Percentiles rank a stretch among this genome's conserved stretches.
Evolutionary conservation across 2,329 filamentous ascomycete genomes (phyloP).

Genomic region (Trichoderma cornu-damae): DNA sequence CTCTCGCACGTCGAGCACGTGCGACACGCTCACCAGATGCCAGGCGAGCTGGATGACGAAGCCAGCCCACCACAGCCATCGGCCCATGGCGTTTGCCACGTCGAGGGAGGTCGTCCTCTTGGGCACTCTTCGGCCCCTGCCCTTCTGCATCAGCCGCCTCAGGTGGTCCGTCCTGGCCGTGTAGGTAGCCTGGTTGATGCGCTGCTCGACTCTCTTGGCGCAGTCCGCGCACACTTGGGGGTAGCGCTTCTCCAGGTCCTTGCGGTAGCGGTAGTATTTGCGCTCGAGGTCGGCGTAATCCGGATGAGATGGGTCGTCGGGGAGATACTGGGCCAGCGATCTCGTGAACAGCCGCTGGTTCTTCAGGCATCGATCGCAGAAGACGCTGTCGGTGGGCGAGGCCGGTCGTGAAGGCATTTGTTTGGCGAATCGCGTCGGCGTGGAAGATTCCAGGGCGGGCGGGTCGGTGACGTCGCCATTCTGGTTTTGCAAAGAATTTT

Average conservation of each 20-base stretch:
- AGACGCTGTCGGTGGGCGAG: constrained; percentile 38
- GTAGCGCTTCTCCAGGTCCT: constrained; percentile 72
- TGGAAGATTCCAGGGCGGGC: constrained; percentile 45
- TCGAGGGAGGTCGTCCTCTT: constrained; percentile 38
- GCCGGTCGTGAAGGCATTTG: constrained; percentile 39
- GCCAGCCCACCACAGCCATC: constrained; percentile 46
- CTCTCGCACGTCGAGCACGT: constrained; percentile 26
- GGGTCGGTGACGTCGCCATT: constrained; percentile 88
- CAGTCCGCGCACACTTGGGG: constrained; percentile 84
- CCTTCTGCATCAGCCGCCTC: constrained; percentile 67
- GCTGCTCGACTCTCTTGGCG: constrained; percentile 64
- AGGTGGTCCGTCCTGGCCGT: constrained; percentile 79
- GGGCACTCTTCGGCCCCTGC: constrained; percentile 35
- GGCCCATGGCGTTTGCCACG: constrained; percentile 38
- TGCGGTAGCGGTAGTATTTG: constrained; percentile 64
- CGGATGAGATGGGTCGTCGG: constrained; percentile 58
- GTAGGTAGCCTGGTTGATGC: constrained; percentile 68
- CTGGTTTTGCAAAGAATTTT: constrained; percentile 43
- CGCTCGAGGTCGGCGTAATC: constrained; percentile 64
- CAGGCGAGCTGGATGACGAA: constrained; percentile 45
- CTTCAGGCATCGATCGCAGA: constrained; percentile 75
- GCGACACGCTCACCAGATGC: constrained; percentile 39
- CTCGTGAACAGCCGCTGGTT: constrained; percentile 81
- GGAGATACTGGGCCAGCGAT: constrained; percentile 73
- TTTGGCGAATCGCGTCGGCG: constrained; percentile 33